Percentiles rank a stretch among this genome's conserved stretches.
Evolutionary conservation across 495 filamentous ascomycete species (phyloP).

Genomic region (Podospora australis): DNA sequence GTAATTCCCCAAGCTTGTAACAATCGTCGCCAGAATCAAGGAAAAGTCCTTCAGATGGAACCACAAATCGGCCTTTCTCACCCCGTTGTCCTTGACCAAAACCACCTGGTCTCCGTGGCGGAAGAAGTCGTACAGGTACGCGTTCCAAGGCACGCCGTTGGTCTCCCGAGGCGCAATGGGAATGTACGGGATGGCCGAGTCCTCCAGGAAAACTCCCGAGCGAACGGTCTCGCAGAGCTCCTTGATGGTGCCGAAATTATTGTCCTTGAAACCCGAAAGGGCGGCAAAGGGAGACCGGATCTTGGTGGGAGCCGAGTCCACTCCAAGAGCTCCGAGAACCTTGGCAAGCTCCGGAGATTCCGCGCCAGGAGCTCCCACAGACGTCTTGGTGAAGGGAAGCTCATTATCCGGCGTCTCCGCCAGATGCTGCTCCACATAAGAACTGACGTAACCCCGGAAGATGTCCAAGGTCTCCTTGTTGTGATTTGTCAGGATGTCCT

Average conservation of each 20-base stretch:
- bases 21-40: constrained; percentile 59
- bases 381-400: constrained; percentile 51
- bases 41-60: constrained; percentile 65
- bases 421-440: constrained; percentile 59
- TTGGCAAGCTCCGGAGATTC: neutral
- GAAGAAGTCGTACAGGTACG: constrained; percentile 71
- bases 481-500: constrained; percentile 48
- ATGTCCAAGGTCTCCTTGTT: constrained; percentile 56
- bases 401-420: constrained; percentile 35
- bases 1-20: constrained; percentile 49
- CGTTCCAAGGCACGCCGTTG: constrained; percentile 49
- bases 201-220: constrained; percentile 63
- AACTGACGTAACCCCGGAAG: constrained; percentile 61
- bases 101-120: constrained; percentile 55
- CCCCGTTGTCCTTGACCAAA: constrained; percentile 51
- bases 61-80: constrained; percentile 61
- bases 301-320: constrained; percentile 8
- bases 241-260: constrained; percentile 51
- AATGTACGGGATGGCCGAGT: constrained; percentile 62
- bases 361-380: constrained; percentile 6
- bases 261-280: constrained; percentile 60
- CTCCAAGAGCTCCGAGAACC: constrained; percentile 1
- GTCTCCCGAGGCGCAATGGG: constrained; percentile 48
- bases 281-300: constrained; percentile 63
- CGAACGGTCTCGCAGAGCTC: constrained; percentile 59